These are phyloP conservation scores for Hortaea sp. DNA, from an alignment of 2,329 filamentous ascomycete genomes.

Conservation along the genomic window DNA sequence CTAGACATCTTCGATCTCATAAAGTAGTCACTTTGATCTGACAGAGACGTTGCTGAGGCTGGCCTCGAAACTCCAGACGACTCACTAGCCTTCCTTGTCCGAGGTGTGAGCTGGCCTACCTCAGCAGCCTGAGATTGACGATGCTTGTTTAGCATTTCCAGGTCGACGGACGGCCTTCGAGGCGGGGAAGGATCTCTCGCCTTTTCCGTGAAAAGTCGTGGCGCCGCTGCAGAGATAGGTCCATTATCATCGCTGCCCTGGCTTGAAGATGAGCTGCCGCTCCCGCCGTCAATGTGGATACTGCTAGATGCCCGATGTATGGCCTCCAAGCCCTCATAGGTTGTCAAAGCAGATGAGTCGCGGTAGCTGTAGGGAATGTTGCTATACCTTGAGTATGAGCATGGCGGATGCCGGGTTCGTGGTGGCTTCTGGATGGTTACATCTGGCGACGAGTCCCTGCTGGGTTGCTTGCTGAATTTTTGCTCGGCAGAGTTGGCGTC, in stretches of 20 bases:
- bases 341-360: slow-evolving; percentile 24
- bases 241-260: slow-evolving; percentile 14
- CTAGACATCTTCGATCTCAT: not conserved
- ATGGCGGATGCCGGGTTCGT: slow-evolving; percentile 23
- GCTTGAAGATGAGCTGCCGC: slow-evolving; percentile 14
- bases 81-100: slow-evolving; percentile 10
- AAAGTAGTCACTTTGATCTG: not conserved
- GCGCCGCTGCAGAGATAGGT: slow-evolving; percentile 17
- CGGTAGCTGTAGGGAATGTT: slow-evolving; percentile 23
- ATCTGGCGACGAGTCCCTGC: slow-evolving; percentile 10
- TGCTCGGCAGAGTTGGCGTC: slow-evolving; percentile 29
- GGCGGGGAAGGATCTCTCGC: slow-evolving; percentile 2
- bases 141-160: slow-evolving; percentile 35
- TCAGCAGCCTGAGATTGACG: slow-evolving; percentile 41
- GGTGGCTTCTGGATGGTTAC: slow-evolving; percentile 9
- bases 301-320: slow-evolving; percentile 18
- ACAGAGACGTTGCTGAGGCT: not conserved
- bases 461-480: slow-evolving; percentile 11
- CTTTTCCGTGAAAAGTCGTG: slow-evolving; percentile 12
- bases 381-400: slow-evolving; percentile 28
- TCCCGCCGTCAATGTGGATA: slow-evolving; percentile 8
- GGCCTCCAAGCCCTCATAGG: slow-evolving; percentile 20
- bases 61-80: slow-evolving; percentile 1
- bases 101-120: slow-evolving; percentile 35
- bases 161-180: slow-evolving; percentile 16